These are phyloP conservation scores for Cyberlindnera bimundalis DNA, from an alignment of 805 yeast genomes.

Conservation along the genomic window DNA sequence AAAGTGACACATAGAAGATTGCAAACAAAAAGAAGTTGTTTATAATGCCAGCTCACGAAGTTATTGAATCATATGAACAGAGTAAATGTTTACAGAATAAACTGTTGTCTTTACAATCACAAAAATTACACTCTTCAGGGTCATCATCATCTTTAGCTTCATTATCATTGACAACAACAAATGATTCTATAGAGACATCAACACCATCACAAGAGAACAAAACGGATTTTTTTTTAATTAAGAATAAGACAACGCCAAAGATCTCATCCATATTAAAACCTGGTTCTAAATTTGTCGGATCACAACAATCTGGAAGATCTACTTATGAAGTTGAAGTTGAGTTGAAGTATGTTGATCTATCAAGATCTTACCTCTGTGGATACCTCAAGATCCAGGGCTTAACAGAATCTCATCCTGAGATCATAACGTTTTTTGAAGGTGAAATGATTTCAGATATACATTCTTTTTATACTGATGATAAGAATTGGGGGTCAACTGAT, in stretches of 20 bases:
- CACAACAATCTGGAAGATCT: slow-evolving; percentile 65
- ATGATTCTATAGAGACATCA: slow-evolving; percentile 7
- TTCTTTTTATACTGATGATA: slow-evolving; percentile 38
- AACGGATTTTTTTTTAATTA: slow-evolving; percentile 8
- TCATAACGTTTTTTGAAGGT: slow-evolving; percentile 71
- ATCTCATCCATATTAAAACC: slow-evolving; percentile 50
- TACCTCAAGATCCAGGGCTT: slow-evolving; percentile 65
- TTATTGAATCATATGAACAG: too few relatives aligned
- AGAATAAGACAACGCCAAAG: slow-evolving; percentile 14
- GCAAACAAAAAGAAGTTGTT: too few relatives aligned
- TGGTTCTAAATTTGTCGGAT: slow-evolving; percentile 59
- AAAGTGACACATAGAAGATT: too few relatives aligned
- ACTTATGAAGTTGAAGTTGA: slow-evolving; percentile 68
- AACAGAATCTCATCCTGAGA: slow-evolving; percentile 63
- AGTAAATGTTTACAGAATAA: slow-evolving; percentile 15
- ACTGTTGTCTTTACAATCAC: slow-evolving; percentile 6
- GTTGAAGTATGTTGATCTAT: slow-evolving; percentile 64
- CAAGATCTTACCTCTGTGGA: slow-evolving; percentile 49
- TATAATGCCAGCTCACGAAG: slow-evolving; percentile 11
- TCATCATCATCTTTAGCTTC: slow-evolving; percentile 7
- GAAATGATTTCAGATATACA: slow-evolving; percentile 55
- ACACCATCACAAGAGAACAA: slow-evolving; percentile 1
- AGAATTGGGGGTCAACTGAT: slow-evolving; percentile 55
- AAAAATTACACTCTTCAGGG: slow-evolving; percentile 3
- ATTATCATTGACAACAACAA: slow-evolving; percentile 7